A percentile compares a stretch with the other conserved stretches of the same genome.
These are phyloP conservation scores for Filosporella fistucella DNA, from an alignment of 495 filamentous ascomycete species.

Conservation along the genomic window DNA sequence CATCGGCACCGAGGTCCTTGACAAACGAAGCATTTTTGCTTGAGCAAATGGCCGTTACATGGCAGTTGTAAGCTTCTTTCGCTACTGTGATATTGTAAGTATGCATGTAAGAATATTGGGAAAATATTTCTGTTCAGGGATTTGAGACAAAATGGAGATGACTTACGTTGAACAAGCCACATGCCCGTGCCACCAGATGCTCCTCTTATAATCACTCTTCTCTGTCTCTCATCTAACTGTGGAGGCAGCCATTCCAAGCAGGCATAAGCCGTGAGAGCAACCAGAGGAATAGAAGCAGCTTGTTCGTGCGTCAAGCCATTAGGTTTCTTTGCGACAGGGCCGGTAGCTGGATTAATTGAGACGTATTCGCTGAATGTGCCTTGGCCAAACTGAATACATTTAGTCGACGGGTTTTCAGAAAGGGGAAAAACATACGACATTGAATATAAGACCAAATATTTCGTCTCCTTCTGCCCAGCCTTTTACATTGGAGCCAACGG, in stretches of 20 bases:
- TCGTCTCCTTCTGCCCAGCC: conserved; percentile 44
- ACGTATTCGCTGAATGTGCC: conserved; percentile 38
- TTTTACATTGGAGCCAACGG: conserved; percentile 37
- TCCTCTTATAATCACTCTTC: conserved; percentile 14
- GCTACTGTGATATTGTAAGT: conserved; percentile 11
- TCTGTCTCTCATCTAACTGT: neutral
- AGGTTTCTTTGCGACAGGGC: conserved; percentile 33
- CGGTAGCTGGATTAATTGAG: conserved; percentile 25
- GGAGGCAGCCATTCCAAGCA: conserved; percentile 29
- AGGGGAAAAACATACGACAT: conserved; percentile 8
- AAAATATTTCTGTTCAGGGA: neutral
- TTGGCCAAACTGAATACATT: conserved; percentile 1
- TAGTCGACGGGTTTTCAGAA: too few relatives aligned
- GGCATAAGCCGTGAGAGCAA: conserved; percentile 38
- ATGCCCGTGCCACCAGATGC: conserved; percentile 19
- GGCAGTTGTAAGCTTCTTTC: conserved; percentile 17
- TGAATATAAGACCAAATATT: conserved; percentile 36
- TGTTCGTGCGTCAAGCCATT: conserved; percentile 29
- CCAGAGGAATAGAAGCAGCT: conserved; percentile 32
- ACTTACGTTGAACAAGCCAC: conserved; percentile 13
- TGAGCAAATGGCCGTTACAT: conserved; percentile 29
- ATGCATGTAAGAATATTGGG: neutral
- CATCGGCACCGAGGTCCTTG: conserved; percentile 24
- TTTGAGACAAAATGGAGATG: neutral
- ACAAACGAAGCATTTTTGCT: conserved; percentile 23